Base-by-base conservation (phyloP, 176 grass and related monocot species). In the Rhipidocladum racemiflorum region DNA sequence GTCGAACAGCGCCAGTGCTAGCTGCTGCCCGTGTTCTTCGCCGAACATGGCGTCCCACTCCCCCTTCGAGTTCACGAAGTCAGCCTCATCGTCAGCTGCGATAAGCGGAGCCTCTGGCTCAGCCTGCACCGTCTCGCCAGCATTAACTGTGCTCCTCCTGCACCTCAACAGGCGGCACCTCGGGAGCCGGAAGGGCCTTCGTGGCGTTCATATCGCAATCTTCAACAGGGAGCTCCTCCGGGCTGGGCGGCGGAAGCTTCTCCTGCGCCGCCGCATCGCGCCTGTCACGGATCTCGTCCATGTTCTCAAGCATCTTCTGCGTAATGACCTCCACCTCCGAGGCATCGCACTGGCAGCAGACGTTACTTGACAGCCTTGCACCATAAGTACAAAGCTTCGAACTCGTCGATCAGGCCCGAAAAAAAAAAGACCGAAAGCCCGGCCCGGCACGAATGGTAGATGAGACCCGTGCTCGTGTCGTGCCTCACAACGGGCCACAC, bases 221-320 rank as follows among this genome's bases (percentile, higher is more conserved):
- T 9, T 76, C 82, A 4, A 63, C 35, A 0, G 53, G 15, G 24
- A 20, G 27, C 13, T 77, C 70, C 70, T 87, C 88, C 18, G 64
- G 78, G 21, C 34, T 71, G 36, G 24, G 20, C 1, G 50, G 34
- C 10, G 83, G 71, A 57, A 72, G 62, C 86, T 35, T 73, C 27
- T 18, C 59, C 27, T 62, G 48, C 48, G 27, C 66, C 21, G 39
- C 86, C 10, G 87, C 90, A 20, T 81, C 83, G 20, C 81, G 87
- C 71, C 87, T 90, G 36, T 99, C 91, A 39, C 83, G 79, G 73
- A 99, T 85, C 20, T 93, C 96, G 35, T 99, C 89, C 92, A 99
- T 95, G 75, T 93, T 82, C 44, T 93, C 80, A 15, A 99, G 89
- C 90, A 88, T 93, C 79, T 92, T 89, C 35, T 90, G 65, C 34